Base-by-base conservation (phyloP, 2,329 filamentous ascomycete species). In the Microcyclosporella mali region DNA sequence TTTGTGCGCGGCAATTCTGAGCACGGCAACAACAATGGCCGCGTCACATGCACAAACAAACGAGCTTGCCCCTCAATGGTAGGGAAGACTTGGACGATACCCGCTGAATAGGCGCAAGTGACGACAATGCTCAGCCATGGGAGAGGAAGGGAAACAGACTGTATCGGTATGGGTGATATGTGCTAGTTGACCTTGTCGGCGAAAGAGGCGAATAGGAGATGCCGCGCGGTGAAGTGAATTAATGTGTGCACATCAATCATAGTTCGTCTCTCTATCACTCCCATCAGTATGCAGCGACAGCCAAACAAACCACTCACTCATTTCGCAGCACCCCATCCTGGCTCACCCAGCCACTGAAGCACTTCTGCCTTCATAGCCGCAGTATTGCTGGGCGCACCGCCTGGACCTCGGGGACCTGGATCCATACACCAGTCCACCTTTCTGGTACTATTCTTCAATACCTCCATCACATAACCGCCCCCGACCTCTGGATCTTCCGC, bases 391-490 rank as follows among this genome's bases (percentile, higher is more conserved):
- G 46, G 55, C 3, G 45, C 51, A 3, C 33, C 46, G 2, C 77
- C 77, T 25, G 61, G 59, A 18, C 65, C 65, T 12, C 62, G 62
- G 2, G 76, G 77, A 0, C 75, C 77, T 1, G 73, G 71, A 56
- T 80, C 77, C 46, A 74, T 74, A 40, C 70, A 69, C 45, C 66
- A 60, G 45, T 64, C 62, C 1, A 81, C 77, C 32, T 63, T 58
- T 34, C 78, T 67, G 36, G 74, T 73, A 30, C 68, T 68, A 8
- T 56, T 59, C 52, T 73, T 72, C 3, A 72, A 70, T 1, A 81
- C 74, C 58, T 82, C 78, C 32, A 81, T 53, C 12, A 80, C 67
- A 12, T 68, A 73, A 0, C 75, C 74, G 2, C 71, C 75, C 2
- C 57, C 58, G 32, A 78, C 61, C 21, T 67, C 63, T 3, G 70